phyloP scores from a whole-genome alignment of 257 asterid genomes.

The Gentiana straminea region DNA sequence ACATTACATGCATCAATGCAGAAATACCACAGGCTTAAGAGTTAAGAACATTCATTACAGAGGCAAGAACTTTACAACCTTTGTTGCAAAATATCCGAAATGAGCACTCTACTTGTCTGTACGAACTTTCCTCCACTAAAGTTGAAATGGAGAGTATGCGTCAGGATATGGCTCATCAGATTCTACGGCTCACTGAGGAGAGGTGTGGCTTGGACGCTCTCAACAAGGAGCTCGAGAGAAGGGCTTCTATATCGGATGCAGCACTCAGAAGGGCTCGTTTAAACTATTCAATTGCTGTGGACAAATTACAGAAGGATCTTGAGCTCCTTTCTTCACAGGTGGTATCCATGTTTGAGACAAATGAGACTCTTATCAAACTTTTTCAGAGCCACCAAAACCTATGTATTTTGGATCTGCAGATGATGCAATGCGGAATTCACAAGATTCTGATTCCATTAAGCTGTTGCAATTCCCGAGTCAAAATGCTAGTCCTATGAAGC shows the following conservation, averaged over 20 bases:
- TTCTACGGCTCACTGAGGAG: constrained; percentile 55
- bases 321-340: constrained; percentile 96
- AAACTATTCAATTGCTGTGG: constrained; percentile 90
- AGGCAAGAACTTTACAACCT: no score
- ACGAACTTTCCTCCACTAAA: constrained; percentile 47
- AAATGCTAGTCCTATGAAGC: constrained; percentile 30
- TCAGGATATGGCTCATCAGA: constrained; percentile 49
- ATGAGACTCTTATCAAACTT: constrained; percentile 80
- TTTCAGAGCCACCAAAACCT: constrained; percentile 37
- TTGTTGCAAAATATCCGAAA: constrained; percentile 56
- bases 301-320: constrained; percentile 87
- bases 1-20: no score
- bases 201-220: constrained; percentile 47
- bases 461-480: constrained; percentile 28
- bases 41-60: no score
- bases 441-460: constrained; percentile 23
- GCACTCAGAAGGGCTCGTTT: constrained; percentile 82
- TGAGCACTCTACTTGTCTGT: constrained; percentile 75
- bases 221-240: constrained; percentile 71
- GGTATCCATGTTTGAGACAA: constrained; percentile 79
- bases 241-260: constrained; percentile 73
- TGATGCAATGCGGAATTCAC: constrained; percentile 16
- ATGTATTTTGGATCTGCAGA: constrained; percentile 14
- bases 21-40: no score
- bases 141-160: constrained; percentile 58